Conservation (phyloP, 208 protist species). For the Wallacemonas collosoma region DNA sequence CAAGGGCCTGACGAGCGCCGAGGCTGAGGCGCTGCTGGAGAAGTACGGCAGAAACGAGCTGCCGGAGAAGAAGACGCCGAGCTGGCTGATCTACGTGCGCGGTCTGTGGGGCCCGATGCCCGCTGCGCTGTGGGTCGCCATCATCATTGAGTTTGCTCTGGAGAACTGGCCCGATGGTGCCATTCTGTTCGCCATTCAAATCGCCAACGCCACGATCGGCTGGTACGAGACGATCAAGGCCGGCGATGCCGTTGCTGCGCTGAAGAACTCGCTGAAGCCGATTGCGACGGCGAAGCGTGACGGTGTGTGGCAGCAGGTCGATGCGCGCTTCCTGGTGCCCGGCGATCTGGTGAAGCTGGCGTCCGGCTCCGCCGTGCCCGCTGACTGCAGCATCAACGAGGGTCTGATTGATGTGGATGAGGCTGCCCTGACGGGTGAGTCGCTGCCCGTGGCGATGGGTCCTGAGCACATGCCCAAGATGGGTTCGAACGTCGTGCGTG, state of each 20-base stretch:
- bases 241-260: conserved; percentile 91
- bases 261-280: conserved; percentile 89
- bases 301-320: conserved; percentile 80
- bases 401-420: conserved; percentile 94
- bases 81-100: conserved; percentile 79
- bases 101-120: conserved; percentile 89
- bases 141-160: conserved; percentile 88
- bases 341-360: conserved; percentile 94
- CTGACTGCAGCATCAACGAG: conserved; percentile 91
- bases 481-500: conserved; percentile 87
- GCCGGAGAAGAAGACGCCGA: conserved; percentile 73
- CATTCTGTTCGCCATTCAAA: conserved; percentile 85
- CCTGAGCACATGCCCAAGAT: conserved; percentile 90
- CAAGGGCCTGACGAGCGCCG: conserved; percentile 63
- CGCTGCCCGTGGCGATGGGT: conserved; percentile 91
- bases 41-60: conserved; percentile 80
- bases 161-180: conserved; percentile 86
- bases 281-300: conserved; percentile 80
- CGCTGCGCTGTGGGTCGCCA: conserved; percentile 87
- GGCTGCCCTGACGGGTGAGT: conserved; percentile 95
- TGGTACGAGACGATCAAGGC: conserved; percentile 95
- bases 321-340: conserved; percentile 87
- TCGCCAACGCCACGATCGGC: conserved; percentile 81
- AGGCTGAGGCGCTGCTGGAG: conserved; percentile 66
- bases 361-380: conserved; percentile 91